Evolutionary conservation across 225 moss, liverwort and hornwort species (phyloP).

Genomic region (Polytrichum formosum): DNA sequence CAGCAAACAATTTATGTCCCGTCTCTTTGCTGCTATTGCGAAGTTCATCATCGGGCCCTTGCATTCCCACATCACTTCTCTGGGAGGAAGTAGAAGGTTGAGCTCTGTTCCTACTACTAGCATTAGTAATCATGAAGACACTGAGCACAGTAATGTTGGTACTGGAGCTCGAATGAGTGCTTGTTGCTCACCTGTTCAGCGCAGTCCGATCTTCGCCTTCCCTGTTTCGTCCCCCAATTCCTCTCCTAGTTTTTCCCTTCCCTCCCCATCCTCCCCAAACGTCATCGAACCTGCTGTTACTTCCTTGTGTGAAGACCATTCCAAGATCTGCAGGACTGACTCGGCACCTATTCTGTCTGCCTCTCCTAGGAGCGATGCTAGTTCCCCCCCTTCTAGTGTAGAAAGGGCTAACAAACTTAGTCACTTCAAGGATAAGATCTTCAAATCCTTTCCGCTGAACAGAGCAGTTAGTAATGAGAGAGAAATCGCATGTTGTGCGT

Average conservation of each 20-base stretch:
- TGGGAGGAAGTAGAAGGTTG: conserved; percentile 11
- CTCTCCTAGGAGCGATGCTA: not conserved
- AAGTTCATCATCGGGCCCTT: conserved; percentile 5
- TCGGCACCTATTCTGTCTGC: not conserved
- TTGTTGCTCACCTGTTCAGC: not conserved
- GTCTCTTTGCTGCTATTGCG: conserved; percentile 7
- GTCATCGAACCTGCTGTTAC: no score
- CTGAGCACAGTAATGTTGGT: not conserved
- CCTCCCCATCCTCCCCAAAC: not conserved
- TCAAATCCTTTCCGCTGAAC: conserved; percentile 7
- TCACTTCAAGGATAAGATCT: conserved; percentile 11
- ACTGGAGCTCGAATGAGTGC: not conserved
- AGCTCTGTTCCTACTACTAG: not conserved
- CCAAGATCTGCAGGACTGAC: not conserved
- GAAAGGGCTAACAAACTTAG: conserved; percentile 4
- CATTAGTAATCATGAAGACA: not conserved
- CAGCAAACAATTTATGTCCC: conserved; percentile 1
- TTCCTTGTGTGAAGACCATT: not conserved
- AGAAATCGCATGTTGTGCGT: not conserved
- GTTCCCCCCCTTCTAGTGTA: not conserved
- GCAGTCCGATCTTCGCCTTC: not conserved
- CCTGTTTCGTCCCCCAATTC: not conserved
- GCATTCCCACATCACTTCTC: conserved; percentile 4
- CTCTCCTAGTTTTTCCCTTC: not conserved
- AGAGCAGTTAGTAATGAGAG: not conserved